Conservation (phyloP, 2,329 filamentous ascomycete species). For the Coniochaeta ligniaria region DNA sequence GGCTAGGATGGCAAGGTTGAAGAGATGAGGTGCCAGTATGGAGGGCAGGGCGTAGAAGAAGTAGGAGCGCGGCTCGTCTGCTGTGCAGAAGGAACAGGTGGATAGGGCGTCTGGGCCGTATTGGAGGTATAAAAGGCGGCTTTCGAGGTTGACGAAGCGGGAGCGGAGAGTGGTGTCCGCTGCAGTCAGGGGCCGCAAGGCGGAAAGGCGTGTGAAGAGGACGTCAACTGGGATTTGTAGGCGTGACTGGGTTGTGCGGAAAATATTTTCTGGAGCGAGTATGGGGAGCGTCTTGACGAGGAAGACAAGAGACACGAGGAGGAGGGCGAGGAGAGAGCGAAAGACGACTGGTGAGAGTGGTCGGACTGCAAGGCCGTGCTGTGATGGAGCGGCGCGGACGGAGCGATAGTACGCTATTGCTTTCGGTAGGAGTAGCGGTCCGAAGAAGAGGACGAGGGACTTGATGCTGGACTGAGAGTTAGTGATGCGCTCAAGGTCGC, state of each 20-base stretch:
- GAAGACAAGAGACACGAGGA: constrained; percentile 38
- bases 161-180: constrained; percentile 58
- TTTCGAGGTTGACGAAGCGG: constrained; percentile 64
- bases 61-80: constrained; percentile 64
- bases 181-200: constrained; percentile 49
- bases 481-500: not conserved
- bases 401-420: constrained; percentile 58
- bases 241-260: constrained; percentile 68
- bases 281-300: constrained; percentile 57
- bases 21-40: constrained; percentile 68
- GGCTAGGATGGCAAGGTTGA: constrained; percentile 67
- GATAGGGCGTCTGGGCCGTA: constrained; percentile 70
- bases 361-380: constrained; percentile 41
- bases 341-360: constrained; percentile 46
- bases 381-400: constrained; percentile 32
- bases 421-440: constrained; percentile 64
- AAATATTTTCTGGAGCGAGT: constrained; percentile 75
- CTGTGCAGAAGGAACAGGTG: constrained; percentile 73
- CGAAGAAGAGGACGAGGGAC: constrained; percentile 55
- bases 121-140: constrained; percentile 73
- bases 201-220: constrained; percentile 68
- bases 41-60: constrained; percentile 74
- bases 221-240: constrained; percentile 81
- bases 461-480: constrained; percentile 33
- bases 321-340: constrained; percentile 52